Percentiles rank a stretch among this genome's conserved stretches.
Conservation (phyloP, 108 stramenopile genomes). For the Pseudonitzschia multiseries region DNA sequence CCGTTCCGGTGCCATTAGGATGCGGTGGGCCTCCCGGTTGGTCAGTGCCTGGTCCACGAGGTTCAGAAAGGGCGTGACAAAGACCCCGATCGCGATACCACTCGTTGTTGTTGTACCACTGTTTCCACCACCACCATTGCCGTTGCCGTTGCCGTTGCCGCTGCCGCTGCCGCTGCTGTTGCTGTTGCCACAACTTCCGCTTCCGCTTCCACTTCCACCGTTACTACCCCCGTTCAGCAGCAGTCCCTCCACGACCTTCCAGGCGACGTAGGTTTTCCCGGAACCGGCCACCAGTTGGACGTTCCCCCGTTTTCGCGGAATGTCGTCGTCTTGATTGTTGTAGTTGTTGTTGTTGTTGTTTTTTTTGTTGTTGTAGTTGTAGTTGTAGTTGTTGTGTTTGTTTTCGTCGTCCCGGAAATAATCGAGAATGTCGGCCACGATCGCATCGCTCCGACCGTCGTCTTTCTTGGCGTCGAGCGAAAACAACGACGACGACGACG, state of each 20-base stretch:
- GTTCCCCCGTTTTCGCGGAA: background rate
- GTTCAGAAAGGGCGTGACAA: background rate
- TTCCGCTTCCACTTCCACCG: background rate
- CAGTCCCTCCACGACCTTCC: background rate
- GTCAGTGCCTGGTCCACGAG: background rate
- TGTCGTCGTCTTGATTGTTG: too few relatives aligned
- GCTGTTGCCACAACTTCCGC: too few relatives aligned
- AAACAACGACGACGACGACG: too few relatives aligned
- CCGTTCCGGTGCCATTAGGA: too few relatives aligned
- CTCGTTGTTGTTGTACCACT: too few relatives aligned
- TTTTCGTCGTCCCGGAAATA: background rate
- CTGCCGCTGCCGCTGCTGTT: too few relatives aligned
- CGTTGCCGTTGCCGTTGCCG: too few relatives aligned
- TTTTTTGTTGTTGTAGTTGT: too few relatives aligned
- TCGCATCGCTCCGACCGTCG: constrained; percentile 1
- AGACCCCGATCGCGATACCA: background rate
- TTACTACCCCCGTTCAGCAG: background rate
- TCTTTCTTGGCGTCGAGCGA: background rate
- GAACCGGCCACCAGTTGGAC: background rate
- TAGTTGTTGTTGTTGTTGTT: too few relatives aligned
- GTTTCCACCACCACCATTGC: too few relatives aligned
- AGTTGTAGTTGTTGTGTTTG: too few relatives aligned
- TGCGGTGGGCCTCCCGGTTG: background rate
- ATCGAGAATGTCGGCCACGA: background rate
- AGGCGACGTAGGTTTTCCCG: background rate